These are phyloP conservation scores for Xerocomus minutiporus DNA, from an alignment of 1,284 basidiomycete species.

Conservation along the genomic window DNA sequence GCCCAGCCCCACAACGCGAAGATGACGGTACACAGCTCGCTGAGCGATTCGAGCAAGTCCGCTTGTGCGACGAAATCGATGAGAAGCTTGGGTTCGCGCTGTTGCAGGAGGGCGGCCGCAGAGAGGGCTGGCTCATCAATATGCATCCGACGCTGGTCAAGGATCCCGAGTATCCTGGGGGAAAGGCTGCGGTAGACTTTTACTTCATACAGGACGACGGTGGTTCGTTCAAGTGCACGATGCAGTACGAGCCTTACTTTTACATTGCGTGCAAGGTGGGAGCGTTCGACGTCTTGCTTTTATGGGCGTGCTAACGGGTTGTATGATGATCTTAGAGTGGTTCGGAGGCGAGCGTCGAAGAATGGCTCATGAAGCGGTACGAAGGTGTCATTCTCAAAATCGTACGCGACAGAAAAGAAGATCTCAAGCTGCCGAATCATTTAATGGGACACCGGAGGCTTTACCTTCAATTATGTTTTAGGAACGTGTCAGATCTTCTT, in stretches of 20 bases:
- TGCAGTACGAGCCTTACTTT: slow-evolving; percentile 94
- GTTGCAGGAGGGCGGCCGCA: slow-evolving; percentile 67
- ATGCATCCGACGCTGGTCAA: slow-evolving; percentile 96
- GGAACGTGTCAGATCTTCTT: slow-evolving; percentile 90
- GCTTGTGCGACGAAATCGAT: slow-evolving; percentile 82
- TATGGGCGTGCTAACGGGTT: background rate
- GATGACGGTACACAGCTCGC: slow-evolving; percentile 83
- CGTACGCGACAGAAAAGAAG: slow-evolving; percentile 84
- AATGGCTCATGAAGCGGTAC: slow-evolving; percentile 93
- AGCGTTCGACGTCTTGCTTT: background rate
- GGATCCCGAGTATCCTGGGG: slow-evolving; percentile 75
- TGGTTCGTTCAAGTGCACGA: slow-evolving; percentile 92
- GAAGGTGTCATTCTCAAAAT: slow-evolving; percentile 83
- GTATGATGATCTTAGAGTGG: slow-evolving; percentile 52
- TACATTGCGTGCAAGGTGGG: slow-evolving; percentile 84
- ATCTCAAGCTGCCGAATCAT: slow-evolving; percentile 94
- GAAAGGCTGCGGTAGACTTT: slow-evolving; percentile 90
- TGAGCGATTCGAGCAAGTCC: slow-evolving; percentile 79
- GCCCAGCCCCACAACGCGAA: slow-evolving; percentile 61
- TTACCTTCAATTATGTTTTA: slow-evolving; percentile 87
- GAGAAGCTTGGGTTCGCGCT: slow-evolving; percentile 87
- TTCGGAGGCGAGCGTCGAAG: slow-evolving; percentile 88
- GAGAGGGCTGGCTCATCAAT: slow-evolving; percentile 94
- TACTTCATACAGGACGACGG: slow-evolving; percentile 99
- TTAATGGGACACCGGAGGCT: slow-evolving; percentile 87